A percentile compares a stretch with the other conserved stretches of the same genome.
These are phyloP conservation scores for Candida ficus DNA, from an alignment of 805 yeast genomes.

Conservation along the genomic window DNA sequence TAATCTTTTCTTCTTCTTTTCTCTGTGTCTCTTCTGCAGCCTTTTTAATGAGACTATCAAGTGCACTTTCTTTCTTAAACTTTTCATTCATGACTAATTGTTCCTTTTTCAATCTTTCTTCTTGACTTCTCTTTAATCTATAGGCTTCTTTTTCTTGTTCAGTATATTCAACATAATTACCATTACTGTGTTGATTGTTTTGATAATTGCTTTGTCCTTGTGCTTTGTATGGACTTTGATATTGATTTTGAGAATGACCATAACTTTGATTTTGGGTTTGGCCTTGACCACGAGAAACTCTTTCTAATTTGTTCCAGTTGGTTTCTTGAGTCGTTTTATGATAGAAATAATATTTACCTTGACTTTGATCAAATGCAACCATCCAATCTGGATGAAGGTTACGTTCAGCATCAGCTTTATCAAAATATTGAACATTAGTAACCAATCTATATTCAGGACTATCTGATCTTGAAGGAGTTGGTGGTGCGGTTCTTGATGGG, in stretches of 20 bases:
- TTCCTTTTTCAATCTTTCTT: conserved; percentile 13
- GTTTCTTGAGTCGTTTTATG: conserved; percentile 36
- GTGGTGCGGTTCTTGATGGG: conserved; percentile 5
- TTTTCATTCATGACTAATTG: too few relatives aligned
- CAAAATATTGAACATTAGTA: conserved; percentile 36
- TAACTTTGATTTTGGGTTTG: too few relatives aligned
- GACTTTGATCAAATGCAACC: conserved; percentile 45
- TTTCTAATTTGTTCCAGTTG: conserved; percentile 56
- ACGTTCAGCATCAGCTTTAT: conserved; percentile 1
- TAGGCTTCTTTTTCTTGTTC: conserved; percentile 24
- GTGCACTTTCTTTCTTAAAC: too few relatives aligned
- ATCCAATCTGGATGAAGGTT: conserved; percentile 8
- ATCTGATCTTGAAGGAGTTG: conserved; percentile 1
- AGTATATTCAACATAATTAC: conserved; percentile 1
- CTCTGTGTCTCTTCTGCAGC: too few relatives aligned
- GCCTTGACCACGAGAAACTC: too few relatives aligned
- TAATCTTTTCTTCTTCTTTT: too few relatives aligned
- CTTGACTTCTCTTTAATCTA: conserved; percentile 28
- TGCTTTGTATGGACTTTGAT: too few relatives aligned
- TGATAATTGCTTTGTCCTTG: background rate
- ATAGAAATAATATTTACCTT: conserved; percentile 45
- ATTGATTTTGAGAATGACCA: too few relatives aligned
- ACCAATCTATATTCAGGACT: conserved; percentile 1
- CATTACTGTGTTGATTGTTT: background rate
- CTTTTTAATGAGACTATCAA: too few relatives aligned